Percentiles rank a stretch among this genome's conserved stretches.
Conservation (phyloP, 2,329 filamentous ascomycete species). For the Aspergillus costaricaensis region DNA sequence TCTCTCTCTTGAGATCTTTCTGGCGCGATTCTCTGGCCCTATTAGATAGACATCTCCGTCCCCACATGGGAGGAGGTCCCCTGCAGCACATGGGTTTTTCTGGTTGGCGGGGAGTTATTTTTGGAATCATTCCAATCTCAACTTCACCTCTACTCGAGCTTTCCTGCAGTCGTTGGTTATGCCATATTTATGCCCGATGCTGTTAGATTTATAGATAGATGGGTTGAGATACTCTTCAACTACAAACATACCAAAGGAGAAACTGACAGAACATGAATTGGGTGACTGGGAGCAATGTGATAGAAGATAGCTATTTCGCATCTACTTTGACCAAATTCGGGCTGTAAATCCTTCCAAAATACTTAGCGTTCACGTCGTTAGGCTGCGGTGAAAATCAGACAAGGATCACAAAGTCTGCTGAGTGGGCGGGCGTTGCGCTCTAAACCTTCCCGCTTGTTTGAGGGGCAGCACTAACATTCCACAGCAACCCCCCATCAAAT, state of each 20-base stretch:
- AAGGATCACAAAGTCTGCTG: not conserved
- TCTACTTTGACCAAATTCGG: not conserved
- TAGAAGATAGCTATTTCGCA: not conserved
- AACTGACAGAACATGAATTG: not conserved
- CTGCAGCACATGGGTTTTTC: not conserved
- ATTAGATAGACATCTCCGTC: not conserved
- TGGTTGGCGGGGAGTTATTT: slow-evolving; percentile 4
- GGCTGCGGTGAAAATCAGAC: not conserved
- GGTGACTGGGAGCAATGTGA: not conserved
- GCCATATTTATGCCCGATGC: not conserved
- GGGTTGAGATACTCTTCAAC: not conserved
- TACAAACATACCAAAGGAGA: not conserved
- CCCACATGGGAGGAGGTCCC: not conserved
- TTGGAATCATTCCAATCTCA: slow-evolving; percentile 13
- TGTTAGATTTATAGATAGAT: not conserved
- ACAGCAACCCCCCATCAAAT: not conserved
- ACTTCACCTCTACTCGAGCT: slow-evolving; percentile 4
- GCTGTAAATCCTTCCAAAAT: not conserved
- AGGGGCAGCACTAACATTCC: not conserved
- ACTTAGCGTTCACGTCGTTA: not conserved
- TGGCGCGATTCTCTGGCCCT: not conserved
- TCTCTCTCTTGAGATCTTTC: not conserved
- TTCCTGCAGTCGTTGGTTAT: not conserved
- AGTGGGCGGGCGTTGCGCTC: not conserved
- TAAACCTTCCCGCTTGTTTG: not conserved